Base-by-base conservation (phyloP, 768 basidiomycete species). In the Scleroderma bovista region DNA sequence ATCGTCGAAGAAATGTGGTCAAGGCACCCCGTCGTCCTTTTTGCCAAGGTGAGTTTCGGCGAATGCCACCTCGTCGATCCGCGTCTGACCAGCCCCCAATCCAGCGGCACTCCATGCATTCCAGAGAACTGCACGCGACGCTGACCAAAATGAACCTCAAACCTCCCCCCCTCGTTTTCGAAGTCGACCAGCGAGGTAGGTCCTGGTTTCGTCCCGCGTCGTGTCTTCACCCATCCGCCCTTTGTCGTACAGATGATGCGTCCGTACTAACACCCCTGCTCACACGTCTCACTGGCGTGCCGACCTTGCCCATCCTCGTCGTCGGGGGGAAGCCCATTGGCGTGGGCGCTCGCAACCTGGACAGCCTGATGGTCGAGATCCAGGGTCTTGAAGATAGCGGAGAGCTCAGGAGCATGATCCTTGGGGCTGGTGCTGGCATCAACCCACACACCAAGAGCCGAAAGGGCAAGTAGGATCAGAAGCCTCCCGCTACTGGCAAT, bases 11-110 rank as follows among this genome's bases (percentile, higher is more conserved):
- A 87, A 26, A 79, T 86, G 1, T 91, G 89, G 89, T 57, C 74
- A 3, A 74, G 77, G 33, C 82, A 86, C 57, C 89, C 89, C 0
- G 81, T 91, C 33, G 77, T 90, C 51, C 68, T 91, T 15, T 89
- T 85, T 59, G 76, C 83, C 37, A 86, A 88, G 75, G 88, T 81
- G 41, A 26, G 65, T 57, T 51, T 38, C 51, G 59, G 52, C 19
- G 10, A 19, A 22, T 54, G 11, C 32, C 43, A 46, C 15, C 26
- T 33, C 19, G n/a, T 19, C 44, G 47, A 20, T 29, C 45, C 47
- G 23, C 6, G 36, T 24, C 58, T 58, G 29, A 52, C 24, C 13
- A 44, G 16, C 40, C 11, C 37, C 20, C 22, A 53, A 16, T 33
- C 23, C 53, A 88, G 87, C 61, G 74, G 19, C 82, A 81, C 64